Evolutionary conservation across 2,329 filamentous ascomycete species (phyloP).

Genomic region (Sarocladium strictum): DNA sequence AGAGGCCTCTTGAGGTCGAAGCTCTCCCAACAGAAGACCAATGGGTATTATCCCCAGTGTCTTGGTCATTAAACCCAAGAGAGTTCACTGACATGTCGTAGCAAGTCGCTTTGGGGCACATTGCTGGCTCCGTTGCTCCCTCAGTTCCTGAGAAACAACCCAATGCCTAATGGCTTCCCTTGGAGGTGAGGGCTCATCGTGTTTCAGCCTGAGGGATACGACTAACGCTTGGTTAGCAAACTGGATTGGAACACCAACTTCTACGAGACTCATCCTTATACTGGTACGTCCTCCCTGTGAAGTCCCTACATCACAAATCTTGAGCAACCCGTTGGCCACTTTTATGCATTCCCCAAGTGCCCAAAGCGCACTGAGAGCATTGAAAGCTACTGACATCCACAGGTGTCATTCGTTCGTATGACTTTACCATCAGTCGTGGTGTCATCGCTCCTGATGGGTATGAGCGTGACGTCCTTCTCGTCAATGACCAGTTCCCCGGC

Average conservation of each 20-base stretch:
- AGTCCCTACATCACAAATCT: no score
- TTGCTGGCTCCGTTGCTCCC: conserved; percentile 31
- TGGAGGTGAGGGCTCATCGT: conserved; percentile 31
- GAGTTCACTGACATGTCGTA: conserved; percentile 9
- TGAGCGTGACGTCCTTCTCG: conserved; percentile 45
- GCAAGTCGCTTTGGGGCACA: conserved; percentile 36
- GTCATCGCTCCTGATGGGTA: conserved; percentile 52
- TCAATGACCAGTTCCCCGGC: conserved; percentile 62
- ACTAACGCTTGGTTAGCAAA: conserved; percentile 17
- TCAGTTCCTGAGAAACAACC: conserved; percentile 41
- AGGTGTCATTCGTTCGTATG: conserved; percentile 44
- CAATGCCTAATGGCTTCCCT: conserved; percentile 41
- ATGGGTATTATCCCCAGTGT: conserved; percentile 24
- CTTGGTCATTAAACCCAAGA: background rate
- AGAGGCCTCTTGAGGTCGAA: conserved; percentile 5
- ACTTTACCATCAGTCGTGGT: conserved; percentile 46
- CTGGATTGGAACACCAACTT: conserved; percentile 42
- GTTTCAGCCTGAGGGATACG: background rate
- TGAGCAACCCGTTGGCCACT: no score
- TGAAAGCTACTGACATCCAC: background rate
- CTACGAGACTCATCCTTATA: conserved; percentile 41
- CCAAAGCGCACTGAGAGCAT: no score
- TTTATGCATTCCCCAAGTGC: no score
- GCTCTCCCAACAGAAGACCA: conserved; percentile 27
- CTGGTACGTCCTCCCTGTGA: conserved; percentile 26